Evolutionary conservation across 2,329 filamentous ascomycete genomes (phyloP), one percentile per base, ranked within the genome.

Genomic region (Monosporascus sp.): DNA sequence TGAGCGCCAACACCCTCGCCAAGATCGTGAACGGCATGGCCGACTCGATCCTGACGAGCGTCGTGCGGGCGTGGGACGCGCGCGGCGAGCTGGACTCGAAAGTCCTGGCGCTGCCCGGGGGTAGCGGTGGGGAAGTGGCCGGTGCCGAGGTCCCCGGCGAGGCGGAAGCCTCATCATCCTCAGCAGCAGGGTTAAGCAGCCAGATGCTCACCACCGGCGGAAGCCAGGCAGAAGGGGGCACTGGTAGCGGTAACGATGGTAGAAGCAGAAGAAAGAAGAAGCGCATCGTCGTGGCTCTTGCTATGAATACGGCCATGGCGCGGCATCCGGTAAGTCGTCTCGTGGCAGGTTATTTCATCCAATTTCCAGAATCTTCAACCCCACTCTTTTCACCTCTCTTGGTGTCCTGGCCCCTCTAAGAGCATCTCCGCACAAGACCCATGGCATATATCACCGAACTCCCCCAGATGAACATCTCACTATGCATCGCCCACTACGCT

Each of bases 291-390:
- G 87, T 93, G 0, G 88, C 88, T 2, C 86, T 87, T 1, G 85
- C 88, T 31, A 96, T 96, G 90, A 96, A 97, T 69, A 91, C 84
- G 24, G 85, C 86, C 4, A 96, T 96, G 92, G 96, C 89, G 87
- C 76, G 79, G 52, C 91, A 97, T 67, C 92, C 91, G 2, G 75
- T 96, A 46, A 46, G 43, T 46, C 20, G 20, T 9, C 26, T 17
- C 26, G 7, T 46, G 27, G 9, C 27, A 5, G 27, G 9, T 31
- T 14, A 31, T 46, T 46, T 46, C 9, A 16, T 27, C 11, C 43
- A 11, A 31, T 3, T 11, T 14, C 27, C 9, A 40, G 37, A 7
- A 40, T 7, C 19, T 20, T 20, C n/a, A 22, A 9, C 8, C 40
- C 8, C 40, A 3, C n/a, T 14, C 40, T 40, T 7, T 19, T 40